Percentiles rank a stretch among this genome's conserved stretches.
phyloP scores from a whole-genome alignment of 768 basidiomycete species.

The Roridomyces roridus region DNA sequence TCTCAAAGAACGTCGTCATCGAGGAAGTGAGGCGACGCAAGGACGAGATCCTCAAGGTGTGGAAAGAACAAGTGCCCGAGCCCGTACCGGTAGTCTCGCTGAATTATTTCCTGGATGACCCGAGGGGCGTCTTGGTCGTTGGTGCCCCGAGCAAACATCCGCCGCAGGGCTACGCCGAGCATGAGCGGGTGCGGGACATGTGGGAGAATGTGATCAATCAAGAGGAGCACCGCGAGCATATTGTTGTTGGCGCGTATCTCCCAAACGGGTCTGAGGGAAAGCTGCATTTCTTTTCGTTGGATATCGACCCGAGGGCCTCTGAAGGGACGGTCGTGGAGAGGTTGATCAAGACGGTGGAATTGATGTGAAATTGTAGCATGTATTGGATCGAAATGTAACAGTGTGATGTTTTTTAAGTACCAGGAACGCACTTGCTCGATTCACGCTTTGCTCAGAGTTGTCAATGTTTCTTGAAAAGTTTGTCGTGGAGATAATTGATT shows the following conservation, averaged over 20 bases:
- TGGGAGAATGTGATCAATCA: conserved; percentile 21
- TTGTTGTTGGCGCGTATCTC: conserved; percentile 14
- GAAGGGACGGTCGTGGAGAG: conserved; percentile 16
- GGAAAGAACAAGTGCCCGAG: conserved; percentile 17
- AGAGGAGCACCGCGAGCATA: conserved; percentile 20
- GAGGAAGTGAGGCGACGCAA: conserved; percentile 20
- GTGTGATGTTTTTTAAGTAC: too few species aligned
- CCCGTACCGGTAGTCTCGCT: conserved; percentile 17
- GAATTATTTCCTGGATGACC: conserved; percentile 16
- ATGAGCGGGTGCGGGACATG: conserved; percentile 10
- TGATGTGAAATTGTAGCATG: background rate
- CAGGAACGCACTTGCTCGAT: too few species aligned
- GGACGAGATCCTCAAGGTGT: conserved; percentile 14
- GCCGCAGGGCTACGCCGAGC: conserved; percentile 17
- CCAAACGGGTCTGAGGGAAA: conserved; percentile 12
- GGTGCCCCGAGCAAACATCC: conserved; percentile 16
- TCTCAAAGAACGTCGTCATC: conserved; percentile 14
- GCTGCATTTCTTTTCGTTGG: conserved; percentile 21
- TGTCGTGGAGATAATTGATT: too few species aligned
- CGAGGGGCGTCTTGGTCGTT: conserved; percentile 11
- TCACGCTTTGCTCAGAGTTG: too few species aligned
- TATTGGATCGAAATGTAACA: background rate
- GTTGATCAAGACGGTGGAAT: conserved; percentile 18
- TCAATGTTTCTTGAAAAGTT: too few species aligned
- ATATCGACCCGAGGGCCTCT: background rate